phyloP scores from a whole-genome alignment of 805 yeast species.

The Kluyveromyces aestuarii region DNA sequence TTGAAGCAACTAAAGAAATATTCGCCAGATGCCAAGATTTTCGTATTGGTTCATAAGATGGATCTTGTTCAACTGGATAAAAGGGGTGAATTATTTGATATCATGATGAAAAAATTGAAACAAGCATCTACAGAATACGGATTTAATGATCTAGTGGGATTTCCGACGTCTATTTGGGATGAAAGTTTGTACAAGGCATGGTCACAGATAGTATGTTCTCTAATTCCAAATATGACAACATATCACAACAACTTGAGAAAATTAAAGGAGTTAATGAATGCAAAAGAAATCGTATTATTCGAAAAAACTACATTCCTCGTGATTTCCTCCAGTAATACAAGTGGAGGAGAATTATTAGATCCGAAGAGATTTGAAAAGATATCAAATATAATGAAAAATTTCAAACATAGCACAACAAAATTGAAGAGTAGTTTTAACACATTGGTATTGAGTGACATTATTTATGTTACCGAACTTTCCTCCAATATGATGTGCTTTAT shows the following conservation, averaged over 20 bases:
- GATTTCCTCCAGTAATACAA: constrained; percentile 35
- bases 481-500: constrained; percentile 55
- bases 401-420: constrained; percentile 85
- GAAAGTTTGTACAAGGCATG: constrained; percentile 93
- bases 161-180: constrained; percentile 96
- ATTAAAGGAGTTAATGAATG: constrained; percentile 65
- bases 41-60: constrained; percentile 90
- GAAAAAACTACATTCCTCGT: constrained; percentile 85
- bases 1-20: constrained; percentile 71
- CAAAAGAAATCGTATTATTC: constrained; percentile 83
- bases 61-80: constrained; percentile 85
- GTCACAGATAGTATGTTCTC: constrained; percentile 90
- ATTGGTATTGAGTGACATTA: constrained; percentile 53
- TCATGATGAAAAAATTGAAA: constrained; percentile 76
- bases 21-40: constrained; percentile 86
- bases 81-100: constrained; percentile 70
- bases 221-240: constrained; percentile 82
- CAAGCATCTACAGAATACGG: constrained; percentile 62
- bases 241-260: constrained; percentile 69
- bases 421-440: constrained; percentile 77
- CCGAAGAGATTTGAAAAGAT: constrained; percentile 93
- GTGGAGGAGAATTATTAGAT: constrained; percentile 39
- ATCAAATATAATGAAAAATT: constrained; percentile 86
- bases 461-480: constrained; percentile 47
- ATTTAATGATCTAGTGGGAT: constrained; percentile 63